Conservation (phyloP, 1,284 basidiomycete genomes). For the Cryptococcus sp. region DNA sequence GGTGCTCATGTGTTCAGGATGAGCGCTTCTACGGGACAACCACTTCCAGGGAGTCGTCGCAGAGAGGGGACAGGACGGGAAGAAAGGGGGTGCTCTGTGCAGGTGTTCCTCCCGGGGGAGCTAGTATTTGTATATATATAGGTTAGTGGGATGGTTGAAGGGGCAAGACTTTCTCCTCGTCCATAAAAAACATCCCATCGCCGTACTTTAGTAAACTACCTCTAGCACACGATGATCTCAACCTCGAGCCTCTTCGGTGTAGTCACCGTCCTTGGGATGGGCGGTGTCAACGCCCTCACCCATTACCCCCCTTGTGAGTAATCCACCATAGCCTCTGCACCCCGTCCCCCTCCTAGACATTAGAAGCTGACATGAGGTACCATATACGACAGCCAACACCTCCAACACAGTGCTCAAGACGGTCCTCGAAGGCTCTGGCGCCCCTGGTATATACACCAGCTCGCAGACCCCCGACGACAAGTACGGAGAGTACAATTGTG, state of each 20-base stretch:
- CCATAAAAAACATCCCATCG: too few species aligned
- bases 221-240: too few species aligned
- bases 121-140: too few species aligned
- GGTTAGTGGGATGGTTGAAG: too few species aligned
- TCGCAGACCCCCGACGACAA: constrained; percentile 23
- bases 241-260: neutral
- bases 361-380: neutral
- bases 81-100: too few species aligned
- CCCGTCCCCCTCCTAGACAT: neutral
- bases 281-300: neutral
- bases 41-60: too few species aligned
- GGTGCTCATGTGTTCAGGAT: too few species aligned
- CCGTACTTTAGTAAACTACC: too few species aligned
- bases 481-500: constrained; percentile 41
- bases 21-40: too few species aligned
- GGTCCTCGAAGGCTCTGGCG: constrained; percentile 25
- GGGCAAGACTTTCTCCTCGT: neutral
- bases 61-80: too few species aligned
- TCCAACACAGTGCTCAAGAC: constrained; percentile 8
- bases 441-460: constrained; percentile 33
- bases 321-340: neutral
- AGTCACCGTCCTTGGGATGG: neutral
- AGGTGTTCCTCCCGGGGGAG: too few species aligned
- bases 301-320: constrained; percentile 12
- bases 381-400: constrained; percentile 8